Percentiles rank a stretch among this genome's conserved stretches.
Evolutionary conservation across 2,329 filamentous ascomycete species (phyloP).

Genomic region (Fusarium dimerum): DNA sequence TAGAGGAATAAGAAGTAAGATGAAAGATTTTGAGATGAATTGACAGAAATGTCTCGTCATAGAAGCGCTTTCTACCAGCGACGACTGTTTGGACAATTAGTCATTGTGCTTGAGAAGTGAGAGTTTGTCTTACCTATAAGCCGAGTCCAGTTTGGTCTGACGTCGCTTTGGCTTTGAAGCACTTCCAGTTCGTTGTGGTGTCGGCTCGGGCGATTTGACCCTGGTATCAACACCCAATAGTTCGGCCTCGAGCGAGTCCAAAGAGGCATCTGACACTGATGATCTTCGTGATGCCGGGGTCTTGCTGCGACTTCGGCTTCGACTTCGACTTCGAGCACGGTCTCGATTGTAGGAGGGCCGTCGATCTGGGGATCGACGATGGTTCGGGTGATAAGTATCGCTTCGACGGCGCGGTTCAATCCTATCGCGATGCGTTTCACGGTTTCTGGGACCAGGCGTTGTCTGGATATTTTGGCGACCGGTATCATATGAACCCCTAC

Average conservation of each 20-base stretch:
- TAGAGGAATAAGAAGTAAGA: slow-evolving; percentile 5
- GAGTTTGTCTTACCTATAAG: slow-evolving; percentile 35
- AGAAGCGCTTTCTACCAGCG: slow-evolving; percentile 33
- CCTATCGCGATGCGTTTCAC: slow-evolving; percentile 14
- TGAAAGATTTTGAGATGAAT: slow-evolving; percentile 4
- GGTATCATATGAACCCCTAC: slow-evolving; percentile 8
- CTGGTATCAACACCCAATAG: slow-evolving; percentile 37
- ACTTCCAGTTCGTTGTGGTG: slow-evolving; percentile 19
- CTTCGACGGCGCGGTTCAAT: slow-evolving; percentile 7
- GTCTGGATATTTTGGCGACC: slow-evolving; percentile 4
- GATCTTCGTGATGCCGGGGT: slow-evolving; percentile 32
- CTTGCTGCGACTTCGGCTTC: slow-evolving; percentile 14
- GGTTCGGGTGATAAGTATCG: slow-evolving; percentile 7
- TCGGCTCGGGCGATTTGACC: slow-evolving; percentile 30
- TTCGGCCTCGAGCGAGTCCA: slow-evolving; percentile 42
- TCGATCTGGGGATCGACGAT: slow-evolving; percentile 18
- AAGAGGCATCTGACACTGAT: slow-evolving; percentile 33
- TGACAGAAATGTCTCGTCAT: not conserved
- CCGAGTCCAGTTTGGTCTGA: slow-evolving; percentile 38
- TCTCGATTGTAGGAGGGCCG: slow-evolving; percentile 12
- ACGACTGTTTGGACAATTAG: slow-evolving; percentile 31
- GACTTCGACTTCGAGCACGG: slow-evolving; percentile 11
- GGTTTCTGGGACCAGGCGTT: slow-evolving; percentile 11
- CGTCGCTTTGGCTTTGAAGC: slow-evolving; percentile 33
- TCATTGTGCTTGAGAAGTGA: not conserved